Evolutionary conservation across 129 eudicot species (phyloP).

Genomic region (Chrysanthemum lavandulifolium): DNA sequence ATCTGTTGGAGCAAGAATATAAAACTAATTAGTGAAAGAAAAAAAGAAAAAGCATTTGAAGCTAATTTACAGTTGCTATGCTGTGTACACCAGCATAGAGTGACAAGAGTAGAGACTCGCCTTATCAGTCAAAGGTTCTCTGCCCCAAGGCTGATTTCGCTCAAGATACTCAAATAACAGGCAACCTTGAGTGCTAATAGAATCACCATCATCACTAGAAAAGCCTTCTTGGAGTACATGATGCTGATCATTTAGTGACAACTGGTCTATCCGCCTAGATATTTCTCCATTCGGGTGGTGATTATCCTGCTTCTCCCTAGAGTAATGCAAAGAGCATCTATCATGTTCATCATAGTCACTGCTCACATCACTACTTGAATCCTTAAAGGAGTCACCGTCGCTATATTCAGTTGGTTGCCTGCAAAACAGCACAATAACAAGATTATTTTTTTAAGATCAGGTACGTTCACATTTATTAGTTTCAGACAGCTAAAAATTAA

Average conservation of each 20-base stretch:
- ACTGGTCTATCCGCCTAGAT: conserved; percentile 37
- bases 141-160: conserved; percentile 60
- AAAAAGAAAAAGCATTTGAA: background rate
- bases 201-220: conserved; percentile 79
- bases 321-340: conserved; percentile 36
- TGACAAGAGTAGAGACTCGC: conserved; percentile 20
- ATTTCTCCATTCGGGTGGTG: conserved; percentile 34
- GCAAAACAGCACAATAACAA: conserved; percentile 14
- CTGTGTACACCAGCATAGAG: background rate
- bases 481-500: too few species aligned
- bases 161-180: conserved; percentile 68
- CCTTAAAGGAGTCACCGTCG: conserved; percentile 77
- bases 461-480: too few species aligned
- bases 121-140: conserved; percentile 80
- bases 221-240: conserved; percentile 56
- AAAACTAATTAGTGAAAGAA: background rate
- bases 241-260: conserved; percentile 53
- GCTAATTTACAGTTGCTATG: background rate
- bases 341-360: conserved; percentile 66
- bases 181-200: conserved; percentile 50
- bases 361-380: conserved; percentile 87
- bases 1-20: conserved; percentile 43
- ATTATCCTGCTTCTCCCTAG: conserved; percentile 28
- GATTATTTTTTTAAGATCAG: too few species aligned
- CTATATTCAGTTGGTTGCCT: conserved; percentile 87